A percentile compares a stretch with the other conserved stretches of the same genome.
These are phyloP conservation scores for Cyberlindnera bimundalis DNA, from an alignment of 805 yeast species.

Conservation along the genomic window DNA sequence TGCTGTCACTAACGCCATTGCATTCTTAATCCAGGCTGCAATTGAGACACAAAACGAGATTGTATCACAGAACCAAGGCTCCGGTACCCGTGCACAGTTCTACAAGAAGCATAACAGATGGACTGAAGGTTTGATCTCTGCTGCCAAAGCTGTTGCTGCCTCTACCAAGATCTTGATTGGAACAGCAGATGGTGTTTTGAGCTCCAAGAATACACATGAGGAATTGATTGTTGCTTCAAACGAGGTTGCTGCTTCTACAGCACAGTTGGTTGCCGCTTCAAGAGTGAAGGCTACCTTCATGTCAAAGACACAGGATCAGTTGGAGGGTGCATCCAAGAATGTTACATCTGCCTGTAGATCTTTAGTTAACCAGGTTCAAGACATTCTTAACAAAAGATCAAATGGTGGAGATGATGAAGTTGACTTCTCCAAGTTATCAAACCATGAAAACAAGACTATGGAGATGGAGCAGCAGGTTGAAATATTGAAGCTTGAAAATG, in stretches of 20 bases:
- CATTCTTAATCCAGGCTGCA: conserved; percentile 67
- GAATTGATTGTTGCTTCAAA: conserved; percentile 86
- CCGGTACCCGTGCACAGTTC: conserved; percentile 64
- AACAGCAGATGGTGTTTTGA: conserved; percentile 82
- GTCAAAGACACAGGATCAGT: conserved; percentile 70
- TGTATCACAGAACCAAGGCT: conserved; percentile 65
- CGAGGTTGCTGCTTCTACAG: conserved; percentile 90
- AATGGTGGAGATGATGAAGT: conserved; percentile 37
- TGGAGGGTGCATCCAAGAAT: conserved; percentile 64
- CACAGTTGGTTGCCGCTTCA: conserved; percentile 88
- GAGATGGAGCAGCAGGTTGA: conserved; percentile 95
- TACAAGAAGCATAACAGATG: conserved; percentile 86
- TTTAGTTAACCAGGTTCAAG: conserved; percentile 68
- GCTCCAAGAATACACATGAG: conserved; percentile 63
- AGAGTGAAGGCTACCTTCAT: conserved; percentile 77
- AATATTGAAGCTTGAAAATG: conserved; percentile 76
- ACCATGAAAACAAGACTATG: conserved; percentile 77
- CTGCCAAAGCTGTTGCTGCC: conserved; percentile 81
- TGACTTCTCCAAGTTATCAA: conserved; percentile 65
- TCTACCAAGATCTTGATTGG: conserved; percentile 78
- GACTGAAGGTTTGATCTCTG: conserved; percentile 92
- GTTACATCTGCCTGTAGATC: conserved; percentile 76
- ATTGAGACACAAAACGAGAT: conserved; percentile 81
- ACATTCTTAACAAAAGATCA: conserved; percentile 40
- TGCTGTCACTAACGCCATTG: conserved; percentile 76